Base-by-base conservation (phyloP, 106 monocot genomes). In the Dendrobium huoshanense region DNA sequence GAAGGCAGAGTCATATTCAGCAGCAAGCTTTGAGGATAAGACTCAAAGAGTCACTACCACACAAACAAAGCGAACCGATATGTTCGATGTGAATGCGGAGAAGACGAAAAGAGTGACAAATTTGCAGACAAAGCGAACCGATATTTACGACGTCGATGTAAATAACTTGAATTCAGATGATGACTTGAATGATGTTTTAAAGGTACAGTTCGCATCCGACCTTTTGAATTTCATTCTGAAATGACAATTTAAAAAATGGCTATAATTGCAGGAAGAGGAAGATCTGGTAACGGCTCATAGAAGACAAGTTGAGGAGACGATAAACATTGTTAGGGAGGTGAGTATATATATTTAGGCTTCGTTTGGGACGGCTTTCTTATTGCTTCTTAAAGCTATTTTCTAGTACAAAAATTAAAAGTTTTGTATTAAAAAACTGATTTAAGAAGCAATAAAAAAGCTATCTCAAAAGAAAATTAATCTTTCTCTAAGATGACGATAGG, bases 261-360 rank as follows among this genome's bases (percentile, higher is more conserved):
- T 17, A 2, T 37, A 16, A 13, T 64, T 88, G 17, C 54, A 88
- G 90, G 90, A 90, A 84, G 90, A 90, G 67, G 90, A 90, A 65
- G 95, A 91, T 82, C 76, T 95, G 55, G 90, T 95, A 77, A 84
- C 89, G 51, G 90, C 95, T 83, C 95, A 95, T 70, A 84, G 95
- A 67, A 95, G 90, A 73, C 92, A 92, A 85, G 92, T 92, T 83
- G 92, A 95, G 81, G 88, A 88, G 78, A 95, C 95, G 45, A 95
- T 95, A 92, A 91, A 95, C 74, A 92, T 95, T 68, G 95, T 95
- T 9, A 87, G 88, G 11, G 90, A 90, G 79, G 90, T 90, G 82
- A 83, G 83, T 48, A 24, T 48, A 25, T 15, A 8, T 42, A 18
- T 16, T 74, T 31, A 31, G 31, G 31, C 31, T 31, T 31, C 31